Percentiles rank a stretch among this genome's conserved stretches.
Evolutionary conservation across 306 rosid species (phyloP).

Genomic region (Trifolium fragiferum): DNA sequence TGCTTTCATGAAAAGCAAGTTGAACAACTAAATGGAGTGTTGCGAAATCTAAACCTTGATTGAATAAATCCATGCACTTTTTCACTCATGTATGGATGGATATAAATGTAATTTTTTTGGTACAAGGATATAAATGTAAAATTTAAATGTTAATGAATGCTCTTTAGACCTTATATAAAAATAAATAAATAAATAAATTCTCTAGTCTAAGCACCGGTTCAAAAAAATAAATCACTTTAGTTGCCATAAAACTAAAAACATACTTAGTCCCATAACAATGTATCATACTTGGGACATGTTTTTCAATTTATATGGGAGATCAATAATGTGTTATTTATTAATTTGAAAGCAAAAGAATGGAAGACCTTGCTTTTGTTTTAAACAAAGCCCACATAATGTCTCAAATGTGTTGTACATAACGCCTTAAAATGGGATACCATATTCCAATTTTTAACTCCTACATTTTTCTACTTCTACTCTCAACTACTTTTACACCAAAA

Average conservation of each 20-base stretch:
- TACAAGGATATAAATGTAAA: not conserved
- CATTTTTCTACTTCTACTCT: slow-evolving; percentile 42
- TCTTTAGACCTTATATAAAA: not conserved
- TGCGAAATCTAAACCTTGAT: slow-evolving; percentile 41
- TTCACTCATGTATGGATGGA: slow-evolving; percentile 6
- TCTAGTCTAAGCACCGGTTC: too few species aligned
- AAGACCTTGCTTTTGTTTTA: slow-evolving; percentile 45
- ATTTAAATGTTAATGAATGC: not conserved
- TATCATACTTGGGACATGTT: slow-evolving; percentile 38
- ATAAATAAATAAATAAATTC: too few species aligned
- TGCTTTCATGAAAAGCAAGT: slow-evolving; percentile 33
- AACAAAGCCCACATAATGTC: slow-evolving; percentile 32
- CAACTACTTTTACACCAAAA: slow-evolving; percentile 41
- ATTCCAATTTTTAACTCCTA: slow-evolving; percentile 7
- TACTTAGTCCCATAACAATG: not conserved
- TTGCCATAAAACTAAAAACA: too few species aligned
- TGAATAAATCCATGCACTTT: slow-evolving; percentile 23
- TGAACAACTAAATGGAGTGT: slow-evolving; percentile 31
- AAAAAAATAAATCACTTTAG: too few species aligned
- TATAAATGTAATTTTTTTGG: too few species aligned
- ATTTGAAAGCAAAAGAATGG: slow-evolving; percentile 38
- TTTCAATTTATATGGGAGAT: slow-evolving; percentile 24
- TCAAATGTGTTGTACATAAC: not conserved
- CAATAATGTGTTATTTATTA: slow-evolving; percentile 44
- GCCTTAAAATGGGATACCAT: not conserved